Base-by-base conservation (phyloP, 2,329 filamentous ascomycete species). In the Knoxdaviesia proteae region DNA sequence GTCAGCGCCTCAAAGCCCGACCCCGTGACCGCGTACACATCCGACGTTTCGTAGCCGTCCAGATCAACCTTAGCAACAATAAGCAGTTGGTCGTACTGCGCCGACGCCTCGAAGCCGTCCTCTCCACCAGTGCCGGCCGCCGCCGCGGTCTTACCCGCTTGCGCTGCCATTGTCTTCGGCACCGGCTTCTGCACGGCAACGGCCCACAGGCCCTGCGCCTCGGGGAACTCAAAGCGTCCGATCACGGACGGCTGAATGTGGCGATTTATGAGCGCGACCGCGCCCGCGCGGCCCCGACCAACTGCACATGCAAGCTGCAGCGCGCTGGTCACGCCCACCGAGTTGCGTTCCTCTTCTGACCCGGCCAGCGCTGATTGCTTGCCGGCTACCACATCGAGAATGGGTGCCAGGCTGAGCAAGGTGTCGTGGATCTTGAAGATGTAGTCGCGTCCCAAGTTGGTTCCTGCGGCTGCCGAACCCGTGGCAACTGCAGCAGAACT, bases 201-300 rank as follows among this genome's bases (percentile, higher is more conserved):
- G 38, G 84, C 80, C 88, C 88, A 96, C 46, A 92, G 69, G 1
- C 77, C 77, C 45, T 77, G 69, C 1, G 80, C 80, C 50, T 80
- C 75, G 2, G 80, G 73, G 40, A 90, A 77, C 40, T 79, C 72
- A 50, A 83, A 77, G 29, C 74, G 71, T 2, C 77, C 77, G 11
- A 81, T 69, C 30, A 80, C 69, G 43, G 70, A 71, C 2, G 86
- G 83, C 43, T 83, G 76, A 42, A 96, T 74, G 47, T 83, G 74
- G 47, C 78, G 73, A 53, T 83, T 86, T 44, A 96, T 62, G 38
- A 90, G 67, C 5, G 83, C 78, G 35, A 98, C 60, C 2, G 78
- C 72, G 5, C 80, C 77, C 10, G 74, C 71, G 31, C 64, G 67
- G n/a, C 73, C 77, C 45, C 69, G 65, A 1, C 83, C 83, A 3